A percentile compares a stretch with the other conserved stretches of the same genome.
These are phyloP conservation scores for Baorangia bicolor DNA, from an alignment of 768 basidiomycete species.

Conservation along the genomic window DNA sequence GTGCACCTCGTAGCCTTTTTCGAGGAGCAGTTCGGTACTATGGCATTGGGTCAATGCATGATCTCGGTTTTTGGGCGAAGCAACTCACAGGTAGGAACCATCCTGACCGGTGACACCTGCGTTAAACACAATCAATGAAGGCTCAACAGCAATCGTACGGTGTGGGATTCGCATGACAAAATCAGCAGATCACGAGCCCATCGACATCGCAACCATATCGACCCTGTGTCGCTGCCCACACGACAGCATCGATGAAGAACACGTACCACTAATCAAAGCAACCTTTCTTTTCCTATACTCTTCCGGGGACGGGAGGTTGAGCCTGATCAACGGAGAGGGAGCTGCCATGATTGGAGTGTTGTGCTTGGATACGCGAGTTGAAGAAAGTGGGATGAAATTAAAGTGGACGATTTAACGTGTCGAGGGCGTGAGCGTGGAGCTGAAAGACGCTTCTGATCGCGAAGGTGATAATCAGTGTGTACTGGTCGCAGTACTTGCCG, in stretches of 20 bases:
- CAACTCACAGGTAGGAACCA: slow-evolving; percentile 86
- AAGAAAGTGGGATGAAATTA: background rate
- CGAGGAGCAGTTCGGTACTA: slow-evolving; percentile 80
- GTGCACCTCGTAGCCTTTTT: slow-evolving; percentile 90
- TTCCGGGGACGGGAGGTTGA: slow-evolving; percentile 66
- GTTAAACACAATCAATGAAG: slow-evolving; percentile 10
- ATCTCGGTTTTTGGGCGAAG: background rate
- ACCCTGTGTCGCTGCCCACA: background rate
- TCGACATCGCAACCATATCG: background rate
- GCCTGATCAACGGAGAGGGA: slow-evolving; percentile 41
- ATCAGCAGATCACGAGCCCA: background rate
- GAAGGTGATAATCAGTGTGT: slow-evolving; percentile 3
- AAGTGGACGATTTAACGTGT: too few species aligned
- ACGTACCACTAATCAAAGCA: slow-evolving; percentile 84
- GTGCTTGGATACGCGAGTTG: background rate
- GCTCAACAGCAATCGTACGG: background rate
- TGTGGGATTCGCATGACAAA: background rate
- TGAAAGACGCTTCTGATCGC: background rate
- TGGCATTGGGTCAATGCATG: slow-evolving; percentile 4
- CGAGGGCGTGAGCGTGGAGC: background rate
- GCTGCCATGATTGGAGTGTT: slow-evolving; percentile 16
- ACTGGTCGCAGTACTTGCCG: background rate
- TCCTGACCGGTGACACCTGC: slow-evolving; percentile 95
- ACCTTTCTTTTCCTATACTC: slow-evolving; percentile 91
- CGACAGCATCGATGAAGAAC: slow-evolving; percentile 1